These are phyloP conservation scores for Paramecium tetraurelia DNA, from an alignment of 73 alveolate species.

Conservation along the genomic window DNA sequence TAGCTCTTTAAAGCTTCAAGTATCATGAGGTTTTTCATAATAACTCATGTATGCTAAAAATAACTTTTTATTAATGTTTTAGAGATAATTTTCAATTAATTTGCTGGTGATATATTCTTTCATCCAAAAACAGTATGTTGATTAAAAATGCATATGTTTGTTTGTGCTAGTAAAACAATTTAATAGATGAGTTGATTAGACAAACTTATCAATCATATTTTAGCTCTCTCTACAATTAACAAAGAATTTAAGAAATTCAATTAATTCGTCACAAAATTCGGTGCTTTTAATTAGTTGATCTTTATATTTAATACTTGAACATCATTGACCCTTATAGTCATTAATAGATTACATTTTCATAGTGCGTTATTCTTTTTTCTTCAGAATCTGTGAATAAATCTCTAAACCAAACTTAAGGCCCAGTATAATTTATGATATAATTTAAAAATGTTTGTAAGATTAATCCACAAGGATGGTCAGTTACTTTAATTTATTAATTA, in stretches of 20 bases:
- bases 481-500: neutral
- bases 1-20: neutral
- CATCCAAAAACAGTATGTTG: neutral
- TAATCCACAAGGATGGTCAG: neutral
- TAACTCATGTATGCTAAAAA: neutral
- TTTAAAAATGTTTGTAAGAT: neutral
- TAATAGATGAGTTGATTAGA: neutral
- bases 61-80: neutral
- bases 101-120: neutral
- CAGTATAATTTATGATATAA: neutral
- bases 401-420: constrained; percentile 16
- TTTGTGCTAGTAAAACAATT: neutral
- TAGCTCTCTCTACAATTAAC: neutral
- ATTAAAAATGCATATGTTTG: neutral
- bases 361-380: constrained; percentile 93
- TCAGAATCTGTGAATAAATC: constrained; percentile 58
- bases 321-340: constrained; percentile 95
- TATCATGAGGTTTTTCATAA: neutral
- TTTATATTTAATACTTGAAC: constrained; percentile 67
- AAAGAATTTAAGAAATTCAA: neutral
- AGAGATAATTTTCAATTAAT: neutral
- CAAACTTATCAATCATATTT: neutral
- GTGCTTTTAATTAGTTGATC: neutral
- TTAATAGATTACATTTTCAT: constrained; percentile 96
- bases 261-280: neutral